Conservation (phyloP, 208 protist species). For the Vickermania ingenoplastis region DNA sequence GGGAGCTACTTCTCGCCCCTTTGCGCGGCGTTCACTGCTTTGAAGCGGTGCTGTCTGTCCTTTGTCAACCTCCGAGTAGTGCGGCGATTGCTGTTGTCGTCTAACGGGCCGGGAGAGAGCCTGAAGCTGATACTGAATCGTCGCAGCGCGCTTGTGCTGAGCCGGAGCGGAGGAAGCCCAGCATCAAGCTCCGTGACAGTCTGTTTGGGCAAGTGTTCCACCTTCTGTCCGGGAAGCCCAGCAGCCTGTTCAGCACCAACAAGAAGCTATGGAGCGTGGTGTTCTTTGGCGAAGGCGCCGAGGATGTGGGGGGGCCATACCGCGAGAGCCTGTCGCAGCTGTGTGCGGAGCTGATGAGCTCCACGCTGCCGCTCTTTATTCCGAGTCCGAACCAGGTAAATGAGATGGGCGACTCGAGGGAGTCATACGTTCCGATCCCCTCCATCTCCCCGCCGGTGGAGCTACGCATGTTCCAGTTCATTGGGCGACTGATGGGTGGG, state of each 20-base stretch:
- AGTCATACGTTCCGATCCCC: conserved; percentile 75
- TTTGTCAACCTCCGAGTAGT: conserved; percentile 31
- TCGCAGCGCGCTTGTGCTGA: conserved; percentile 58
- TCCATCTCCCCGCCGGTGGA: conserved; percentile 22
- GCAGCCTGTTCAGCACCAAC: conserved; percentile 56
- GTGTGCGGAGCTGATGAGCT: conserved; percentile 84
- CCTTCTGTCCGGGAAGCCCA: conserved; percentile 45
- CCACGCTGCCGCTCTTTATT: conserved; percentile 72
- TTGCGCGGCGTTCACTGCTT: conserved; percentile 9
- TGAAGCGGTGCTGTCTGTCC: conserved; percentile 26
- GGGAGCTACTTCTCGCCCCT: conserved; percentile 9
- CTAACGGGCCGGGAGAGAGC: conserved; percentile 40
- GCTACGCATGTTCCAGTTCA: conserved; percentile 81
- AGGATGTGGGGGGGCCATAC: conserved; percentile 91
- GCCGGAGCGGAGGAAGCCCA: conserved; percentile 20
- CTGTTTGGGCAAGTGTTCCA: conserved; percentile 86
- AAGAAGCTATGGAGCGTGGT: conserved; percentile 81
- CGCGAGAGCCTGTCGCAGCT: conserved; percentile 86
- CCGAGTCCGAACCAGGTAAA: conserved; percentile 66
- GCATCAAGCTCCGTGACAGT: conserved; percentile 42
- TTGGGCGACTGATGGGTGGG: conserved; percentile 91
- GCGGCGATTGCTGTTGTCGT: conserved; percentile 25
- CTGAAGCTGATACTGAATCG: conserved; percentile 79
- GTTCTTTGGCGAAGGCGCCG: conserved; percentile 86
- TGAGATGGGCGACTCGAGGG: conserved; percentile 66